Evolutionary conservation across 2,329 filamentous ascomycete genomes (phyloP).

Genomic region (Ilyonectria mors-panacis): DNA sequence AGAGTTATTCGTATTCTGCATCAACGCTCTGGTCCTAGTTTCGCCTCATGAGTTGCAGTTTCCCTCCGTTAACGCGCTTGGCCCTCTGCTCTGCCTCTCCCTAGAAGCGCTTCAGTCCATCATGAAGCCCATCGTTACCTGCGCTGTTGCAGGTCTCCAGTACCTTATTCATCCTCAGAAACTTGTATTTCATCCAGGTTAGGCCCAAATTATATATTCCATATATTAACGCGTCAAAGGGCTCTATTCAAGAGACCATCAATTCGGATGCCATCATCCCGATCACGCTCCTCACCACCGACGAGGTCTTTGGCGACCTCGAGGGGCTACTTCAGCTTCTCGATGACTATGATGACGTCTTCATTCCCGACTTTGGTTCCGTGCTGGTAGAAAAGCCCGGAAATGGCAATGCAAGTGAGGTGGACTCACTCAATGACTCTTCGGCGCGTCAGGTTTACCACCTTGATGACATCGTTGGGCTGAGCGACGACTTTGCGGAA

Average conservation of each 20-base stretch:
- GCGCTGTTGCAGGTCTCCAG: constrained; percentile 55
- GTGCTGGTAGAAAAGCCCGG: constrained; percentile 57
- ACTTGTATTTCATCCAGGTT: constrained; percentile 44
- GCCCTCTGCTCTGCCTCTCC: background rate
- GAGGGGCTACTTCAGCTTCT: constrained; percentile 53
- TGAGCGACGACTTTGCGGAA: constrained; percentile 40
- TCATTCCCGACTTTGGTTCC: constrained; percentile 55
- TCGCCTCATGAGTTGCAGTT: background rate
- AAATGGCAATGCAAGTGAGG: constrained; percentile 33
- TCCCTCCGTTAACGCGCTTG: background rate
- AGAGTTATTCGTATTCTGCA: background rate
- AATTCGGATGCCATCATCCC: constrained; percentile 58
- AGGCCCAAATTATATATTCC: background rate
- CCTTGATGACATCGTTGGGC: constrained; percentile 33
- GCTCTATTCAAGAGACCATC: constrained; percentile 59
- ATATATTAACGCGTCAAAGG: constrained; percentile 45
- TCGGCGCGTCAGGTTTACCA: constrained; percentile 40
- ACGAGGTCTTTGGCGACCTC: constrained; percentile 56
- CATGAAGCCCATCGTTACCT: constrained; percentile 55
- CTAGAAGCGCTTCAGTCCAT: background rate
- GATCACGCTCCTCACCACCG: constrained; percentile 56
- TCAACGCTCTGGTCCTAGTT: background rate
- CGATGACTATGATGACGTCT: constrained; percentile 57
- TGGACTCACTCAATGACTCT: background rate
- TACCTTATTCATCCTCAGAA: constrained; percentile 59